These are phyloP conservation scores for Gaertneriomyces semiglobifer DNA, from an alignment of 192 early-diverging fungal species.

Conservation along the genomic window DNA sequence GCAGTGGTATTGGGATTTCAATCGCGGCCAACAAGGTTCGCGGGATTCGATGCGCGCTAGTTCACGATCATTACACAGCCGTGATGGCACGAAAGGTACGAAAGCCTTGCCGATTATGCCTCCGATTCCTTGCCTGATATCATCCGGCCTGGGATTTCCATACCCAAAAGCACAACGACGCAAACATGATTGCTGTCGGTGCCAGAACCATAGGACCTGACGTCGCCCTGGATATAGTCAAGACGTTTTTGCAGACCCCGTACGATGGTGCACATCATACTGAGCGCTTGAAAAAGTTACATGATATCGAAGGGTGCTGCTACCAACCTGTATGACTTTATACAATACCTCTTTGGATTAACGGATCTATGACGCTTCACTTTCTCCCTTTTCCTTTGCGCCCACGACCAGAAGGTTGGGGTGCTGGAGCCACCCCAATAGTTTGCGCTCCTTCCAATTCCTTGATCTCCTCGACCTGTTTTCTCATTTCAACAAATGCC, in stretches of 20 bases:
- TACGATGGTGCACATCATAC: slow-evolving; percentile 31
- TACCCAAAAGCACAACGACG: slow-evolving; percentile 31
- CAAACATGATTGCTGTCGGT: slow-evolving; percentile 35
- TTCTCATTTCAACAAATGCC: slow-evolving; percentile 77
- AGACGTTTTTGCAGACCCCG: slow-evolving; percentile 24
- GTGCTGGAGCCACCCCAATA: slow-evolving; percentile 20
- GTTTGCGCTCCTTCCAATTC: slow-evolving; percentile 17
- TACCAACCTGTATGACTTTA: slow-evolving; percentile 45
- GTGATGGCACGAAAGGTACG: slow-evolving; percentile 33
- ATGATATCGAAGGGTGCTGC: slow-evolving; percentile 22
- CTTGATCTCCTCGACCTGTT: slow-evolving; percentile 48
- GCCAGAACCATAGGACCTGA: slow-evolving; percentile 27
- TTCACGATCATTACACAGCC: slow-evolving; percentile 37
- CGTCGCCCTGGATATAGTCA: slow-evolving; percentile 36
- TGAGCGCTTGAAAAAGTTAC: slow-evolving; percentile 21
- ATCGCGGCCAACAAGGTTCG: slow-evolving; percentile 39
- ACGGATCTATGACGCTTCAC: background rate
- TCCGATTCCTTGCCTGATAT: background rate
- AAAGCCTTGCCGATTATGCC: background rate
- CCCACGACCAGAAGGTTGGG: background rate
- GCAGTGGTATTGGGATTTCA: slow-evolving; percentile 37
- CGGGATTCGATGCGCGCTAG: slow-evolving; percentile 36
- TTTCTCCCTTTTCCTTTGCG: slow-evolving; percentile 23
- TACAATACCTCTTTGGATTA: background rate
- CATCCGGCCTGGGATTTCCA: background rate